phyloP scores from a whole-genome alignment of 352 stramenopile genomes.

The Detonula confervacea region DNA sequence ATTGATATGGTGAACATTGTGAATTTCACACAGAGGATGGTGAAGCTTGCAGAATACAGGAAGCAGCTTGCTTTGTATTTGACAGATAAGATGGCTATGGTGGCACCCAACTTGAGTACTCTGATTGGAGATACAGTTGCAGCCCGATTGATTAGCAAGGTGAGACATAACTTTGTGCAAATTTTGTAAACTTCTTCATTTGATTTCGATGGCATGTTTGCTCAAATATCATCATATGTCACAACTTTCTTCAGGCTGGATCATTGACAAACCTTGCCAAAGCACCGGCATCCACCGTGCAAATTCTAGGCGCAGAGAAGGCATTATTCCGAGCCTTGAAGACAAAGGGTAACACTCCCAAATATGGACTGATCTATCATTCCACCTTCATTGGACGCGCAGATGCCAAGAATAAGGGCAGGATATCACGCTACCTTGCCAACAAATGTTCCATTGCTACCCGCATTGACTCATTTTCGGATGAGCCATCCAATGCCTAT shows the following conservation, averaged over 20 bases:
- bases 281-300: slow-evolving; percentile 98
- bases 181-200: neutral
- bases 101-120: slow-evolving; percentile 98
- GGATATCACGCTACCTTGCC: slow-evolving; percentile 98
- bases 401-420: slow-evolving; percentile 99
- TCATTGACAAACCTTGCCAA: slow-evolving; percentile 99
- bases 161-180: slow-evolving; percentile 71
- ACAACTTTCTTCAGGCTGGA: slow-evolving; percentile 62
- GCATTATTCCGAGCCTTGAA: slow-evolving; percentile 99
- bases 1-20: slow-evolving; percentile 99
- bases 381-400: slow-evolving; percentile 99
- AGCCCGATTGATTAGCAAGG: slow-evolving; percentile 99
- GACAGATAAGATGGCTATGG: slow-evolving; percentile 95
- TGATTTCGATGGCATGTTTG: neutral
- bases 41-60: slow-evolving; percentile 98
- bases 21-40: slow-evolving; percentile 97
- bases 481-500: slow-evolving; percentile 89
- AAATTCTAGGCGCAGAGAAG: slow-evolving; percentile 99
- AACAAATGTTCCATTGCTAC: slow-evolving; percentile 99
- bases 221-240: slow-evolving; percentile 23
- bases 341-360: slow-evolving; percentile 99
- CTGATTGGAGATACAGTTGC: slow-evolving; percentile 99
- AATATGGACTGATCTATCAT: slow-evolving; percentile 99
- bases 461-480: slow-evolving; percentile 98
- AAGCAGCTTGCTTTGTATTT: slow-evolving; percentile 87